Percentiles rank a stretch among this genome's conserved stretches.
Evolutionary conservation across 805 yeast species (phyloP).

Genomic region (Candida morakotiae): DNA sequence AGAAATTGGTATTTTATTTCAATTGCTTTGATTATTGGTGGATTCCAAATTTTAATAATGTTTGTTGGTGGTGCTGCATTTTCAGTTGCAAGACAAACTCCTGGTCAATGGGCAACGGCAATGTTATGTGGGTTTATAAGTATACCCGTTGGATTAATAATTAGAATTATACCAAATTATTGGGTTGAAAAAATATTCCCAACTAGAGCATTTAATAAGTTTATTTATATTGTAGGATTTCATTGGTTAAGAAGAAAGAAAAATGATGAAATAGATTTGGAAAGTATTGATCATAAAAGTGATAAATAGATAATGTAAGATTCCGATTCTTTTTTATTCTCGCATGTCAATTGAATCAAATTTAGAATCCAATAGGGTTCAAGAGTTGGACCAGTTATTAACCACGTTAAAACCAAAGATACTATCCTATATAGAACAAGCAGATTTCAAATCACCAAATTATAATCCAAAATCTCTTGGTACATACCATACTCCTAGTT

Average conservation of each 20-base stretch:
- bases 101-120: slow-evolving; percentile 88
- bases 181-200: slow-evolving; percentile 71
- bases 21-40: slow-evolving; percentile 73
- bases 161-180: slow-evolving; percentile 80
- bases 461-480: slow-evolving; percentile 48
- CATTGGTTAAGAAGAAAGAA: slow-evolving; percentile 28
- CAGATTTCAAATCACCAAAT: slow-evolving; percentile 32
- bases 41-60: slow-evolving; percentile 86
- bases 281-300: background rate
- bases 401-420: slow-evolving; percentile 48
- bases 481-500: slow-evolving; percentile 46
- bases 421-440: slow-evolving; percentile 46
- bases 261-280: slow-evolving; percentile 4
- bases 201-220: slow-evolving; percentile 40
- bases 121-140: slow-evolving; percentile 75
- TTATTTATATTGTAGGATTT: slow-evolving; percentile 36
- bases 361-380: slow-evolving; percentile 48
- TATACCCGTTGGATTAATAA: slow-evolving; percentile 71
- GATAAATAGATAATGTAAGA: background rate
- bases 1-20: slow-evolving; percentile 78
- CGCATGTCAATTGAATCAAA: slow-evolving; percentile 14
- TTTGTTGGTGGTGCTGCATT: slow-evolving; percentile 97
- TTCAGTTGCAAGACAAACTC: slow-evolving; percentile 73
- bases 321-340: no score
- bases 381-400: slow-evolving; percentile 55